A percentile compares a stretch with the other conserved stretches of the same genome.
These are phyloP conservation scores for Hypericum perforatum DNA, from an alignment of 345 rosid genomes.

Conservation along the genomic window DNA sequence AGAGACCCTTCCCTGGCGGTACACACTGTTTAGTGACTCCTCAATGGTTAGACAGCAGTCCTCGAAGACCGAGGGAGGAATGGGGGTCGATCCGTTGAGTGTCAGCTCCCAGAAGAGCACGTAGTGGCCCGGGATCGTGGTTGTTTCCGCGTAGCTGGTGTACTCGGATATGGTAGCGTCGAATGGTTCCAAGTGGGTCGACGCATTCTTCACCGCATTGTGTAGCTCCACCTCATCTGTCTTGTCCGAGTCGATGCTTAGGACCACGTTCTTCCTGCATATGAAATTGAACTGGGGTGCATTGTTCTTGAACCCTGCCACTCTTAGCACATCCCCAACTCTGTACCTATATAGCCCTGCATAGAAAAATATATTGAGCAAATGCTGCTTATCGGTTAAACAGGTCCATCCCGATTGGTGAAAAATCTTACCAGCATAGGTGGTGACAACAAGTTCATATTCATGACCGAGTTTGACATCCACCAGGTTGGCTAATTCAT, in stretches of 20 bases:
- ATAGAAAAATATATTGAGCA: background rate
- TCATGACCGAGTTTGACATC: constrained; percentile 8
- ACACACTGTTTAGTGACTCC: constrained; percentile 15
- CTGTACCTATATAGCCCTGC: constrained; percentile 16
- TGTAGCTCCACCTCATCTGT: constrained; percentile 15
- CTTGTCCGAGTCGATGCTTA: constrained; percentile 11
- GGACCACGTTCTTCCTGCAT: constrained; percentile 7
- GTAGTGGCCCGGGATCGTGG: constrained; percentile 11
- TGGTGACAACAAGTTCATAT: constrained; percentile 16
- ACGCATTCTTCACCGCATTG: constrained; percentile 9
- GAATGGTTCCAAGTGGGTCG: constrained; percentile 4
- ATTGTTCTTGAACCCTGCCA: constrained; percentile 15
- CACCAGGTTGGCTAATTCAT: constrained; percentile 10
- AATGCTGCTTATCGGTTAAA: background rate
- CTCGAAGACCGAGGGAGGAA: constrained; percentile 13
- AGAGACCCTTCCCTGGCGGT: constrained; percentile 12
- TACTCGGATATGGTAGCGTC: constrained; percentile 6
- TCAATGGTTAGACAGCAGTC: constrained; percentile 12
- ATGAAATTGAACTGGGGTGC: constrained; percentile 18
- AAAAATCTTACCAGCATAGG: constrained; percentile 17
- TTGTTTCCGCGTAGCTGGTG: constrained; percentile 23
- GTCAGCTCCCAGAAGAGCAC: constrained; percentile 14
- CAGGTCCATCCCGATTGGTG: background rate
- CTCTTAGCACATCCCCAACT: constrained; percentile 18
- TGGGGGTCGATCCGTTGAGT: background rate